A percentile compares a stretch with the other conserved stretches of the same genome.
phyloP scores from a whole-genome alignment of 306 rosid species.

The Arachis hypogaea region DNA sequence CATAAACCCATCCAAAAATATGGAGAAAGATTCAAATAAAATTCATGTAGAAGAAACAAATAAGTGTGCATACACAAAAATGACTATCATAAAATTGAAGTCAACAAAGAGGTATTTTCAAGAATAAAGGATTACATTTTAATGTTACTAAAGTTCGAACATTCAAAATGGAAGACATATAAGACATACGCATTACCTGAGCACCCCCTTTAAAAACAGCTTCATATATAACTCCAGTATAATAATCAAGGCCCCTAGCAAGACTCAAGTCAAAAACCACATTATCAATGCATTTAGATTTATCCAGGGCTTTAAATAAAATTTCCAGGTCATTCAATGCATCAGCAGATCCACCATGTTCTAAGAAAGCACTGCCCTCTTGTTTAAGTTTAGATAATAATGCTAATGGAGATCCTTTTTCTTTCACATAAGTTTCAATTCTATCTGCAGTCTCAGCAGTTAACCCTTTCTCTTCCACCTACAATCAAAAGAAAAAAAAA shows the following conservation, averaged over 20 bases:
- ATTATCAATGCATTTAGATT: slow-evolving; percentile 64
- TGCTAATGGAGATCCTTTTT: slow-evolving; percentile 82
- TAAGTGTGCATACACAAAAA: slow-evolving; percentile 8
- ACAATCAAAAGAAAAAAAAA: slow-evolving; percentile 10
- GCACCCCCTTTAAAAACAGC: slow-evolving; percentile 87
- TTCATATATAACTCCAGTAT: slow-evolving; percentile 93
- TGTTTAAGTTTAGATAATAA: slow-evolving; percentile 69
- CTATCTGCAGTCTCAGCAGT: slow-evolving; percentile 74
- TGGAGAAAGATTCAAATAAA: slow-evolving; percentile 1
- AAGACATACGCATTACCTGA: slow-evolving; percentile 59
- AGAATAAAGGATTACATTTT: slow-evolving; percentile 23
- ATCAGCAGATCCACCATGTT: slow-evolving; percentile 58
- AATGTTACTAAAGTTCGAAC: neutral
- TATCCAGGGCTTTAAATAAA: slow-evolving; percentile 76
- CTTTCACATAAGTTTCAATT: slow-evolving; percentile 76
- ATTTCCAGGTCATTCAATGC: slow-evolving; percentile 83
- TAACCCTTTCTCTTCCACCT: slow-evolving; percentile 95
- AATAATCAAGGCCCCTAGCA: slow-evolving; percentile 97
- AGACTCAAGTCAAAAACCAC: slow-evolving; percentile 97
- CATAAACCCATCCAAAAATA: slow-evolving; percentile 22
- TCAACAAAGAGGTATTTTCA: neutral
- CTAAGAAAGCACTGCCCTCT: slow-evolving; percentile 69
- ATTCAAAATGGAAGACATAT: slow-evolving; percentile 20
- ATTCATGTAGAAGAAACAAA: neutral
- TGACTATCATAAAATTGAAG: slow-evolving; percentile 12